Conservation (phyloP, 192 early-diverging fungal species). For the Dissophora globulifera region DNA sequence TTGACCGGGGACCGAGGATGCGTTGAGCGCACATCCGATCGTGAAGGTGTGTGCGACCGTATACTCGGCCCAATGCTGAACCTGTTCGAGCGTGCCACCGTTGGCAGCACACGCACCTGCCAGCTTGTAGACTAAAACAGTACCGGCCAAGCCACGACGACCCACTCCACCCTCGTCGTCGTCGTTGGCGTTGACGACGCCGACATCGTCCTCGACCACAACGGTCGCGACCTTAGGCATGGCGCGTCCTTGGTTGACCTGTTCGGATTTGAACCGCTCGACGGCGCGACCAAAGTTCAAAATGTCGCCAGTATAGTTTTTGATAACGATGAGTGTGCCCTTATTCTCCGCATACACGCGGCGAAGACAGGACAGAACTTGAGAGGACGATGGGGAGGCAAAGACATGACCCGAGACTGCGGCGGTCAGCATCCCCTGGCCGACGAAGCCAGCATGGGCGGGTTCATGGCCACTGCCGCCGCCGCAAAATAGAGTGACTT, state of each 20-base stretch:
- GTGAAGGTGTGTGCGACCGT: conserved; percentile 75
- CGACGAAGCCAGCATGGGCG: conserved; percentile 82
- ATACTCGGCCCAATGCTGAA: conserved; percentile 66
- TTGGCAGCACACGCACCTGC: conserved; percentile 76
- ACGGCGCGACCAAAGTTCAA: conserved; percentile 86
- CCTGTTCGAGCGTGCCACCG: conserved; percentile 69
- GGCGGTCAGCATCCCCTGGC: conserved; percentile 76
- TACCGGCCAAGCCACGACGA: conserved; percentile 82
- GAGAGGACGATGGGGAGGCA: conserved; percentile 83
- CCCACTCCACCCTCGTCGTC: conserved; percentile 69
- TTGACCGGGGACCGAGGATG: conserved; percentile 78
- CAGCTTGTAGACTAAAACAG: conserved; percentile 82
- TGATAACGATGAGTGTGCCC: conserved; percentile 83
- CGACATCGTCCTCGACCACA: conserved; percentile 88
- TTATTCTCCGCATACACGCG: conserved; percentile 65
- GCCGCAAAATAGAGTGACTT: conserved; percentile 84
- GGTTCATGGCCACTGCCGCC: conserved; percentile 91
- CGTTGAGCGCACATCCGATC: conserved; percentile 80
- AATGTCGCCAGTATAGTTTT: conserved; percentile 89
- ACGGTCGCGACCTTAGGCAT: conserved; percentile 70
- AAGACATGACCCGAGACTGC: conserved; percentile 88
- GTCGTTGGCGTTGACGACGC: conserved; percentile 73
- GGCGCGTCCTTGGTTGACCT: conserved; percentile 53
- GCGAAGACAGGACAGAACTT: conserved; percentile 80
- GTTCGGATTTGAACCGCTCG: conserved; percentile 78